phyloP scores from a whole-genome alignment of 225 moss, liverwort and hornwort species.

The Physcomitrellopsis africana region DNA sequence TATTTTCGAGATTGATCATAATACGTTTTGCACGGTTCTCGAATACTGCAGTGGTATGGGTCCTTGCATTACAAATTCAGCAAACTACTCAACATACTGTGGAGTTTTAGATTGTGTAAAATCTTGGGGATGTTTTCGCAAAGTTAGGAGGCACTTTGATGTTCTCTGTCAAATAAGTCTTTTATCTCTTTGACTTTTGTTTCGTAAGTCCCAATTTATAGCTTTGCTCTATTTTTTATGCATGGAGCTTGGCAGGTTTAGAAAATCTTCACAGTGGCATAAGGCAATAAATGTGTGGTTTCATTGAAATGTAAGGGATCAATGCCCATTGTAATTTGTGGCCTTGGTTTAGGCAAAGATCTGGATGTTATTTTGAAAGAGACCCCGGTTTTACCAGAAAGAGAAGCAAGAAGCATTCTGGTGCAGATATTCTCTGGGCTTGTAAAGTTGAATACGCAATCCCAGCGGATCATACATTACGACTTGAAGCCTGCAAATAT shows the following conservation, averaged over 20 bases:
- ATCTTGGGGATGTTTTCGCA: slow-evolving; percentile 10
- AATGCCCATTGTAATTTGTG: slow-evolving; percentile 18
- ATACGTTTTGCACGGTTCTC: slow-evolving; percentile 95
- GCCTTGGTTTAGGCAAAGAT: slow-evolving; percentile 71
- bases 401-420: slow-evolving; percentile 93
- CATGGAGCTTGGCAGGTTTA: neutral
- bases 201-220: neutral
- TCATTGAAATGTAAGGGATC: slow-evolving; percentile 9
- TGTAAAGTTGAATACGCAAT: slow-evolving; percentile 83
- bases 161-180: neutral
- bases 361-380: slow-evolving; percentile 88
- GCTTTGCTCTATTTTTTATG: neutral
- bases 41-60: slow-evolving; percentile 95
- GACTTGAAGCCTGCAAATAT: slow-evolving; percentile 97
- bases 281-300: slow-evolving; percentile 6
- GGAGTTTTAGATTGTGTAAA: slow-evolving; percentile 13
- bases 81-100: slow-evolving; percentile 7
- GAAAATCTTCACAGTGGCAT: neutral
- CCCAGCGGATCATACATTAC: slow-evolving; percentile 91
- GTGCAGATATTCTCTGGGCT: slow-evolving; percentile 94
- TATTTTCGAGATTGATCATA: slow-evolving; percentile 97
- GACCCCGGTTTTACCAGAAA: slow-evolving; percentile 75
- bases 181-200: slow-evolving; percentile 16
- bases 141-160: neutral
- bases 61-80: slow-evolving; percentile 23